Evolutionary conservation across 2,329 filamentous ascomycete genomes (phyloP).

Genomic region (Leptographium wingfieldii): DNA sequence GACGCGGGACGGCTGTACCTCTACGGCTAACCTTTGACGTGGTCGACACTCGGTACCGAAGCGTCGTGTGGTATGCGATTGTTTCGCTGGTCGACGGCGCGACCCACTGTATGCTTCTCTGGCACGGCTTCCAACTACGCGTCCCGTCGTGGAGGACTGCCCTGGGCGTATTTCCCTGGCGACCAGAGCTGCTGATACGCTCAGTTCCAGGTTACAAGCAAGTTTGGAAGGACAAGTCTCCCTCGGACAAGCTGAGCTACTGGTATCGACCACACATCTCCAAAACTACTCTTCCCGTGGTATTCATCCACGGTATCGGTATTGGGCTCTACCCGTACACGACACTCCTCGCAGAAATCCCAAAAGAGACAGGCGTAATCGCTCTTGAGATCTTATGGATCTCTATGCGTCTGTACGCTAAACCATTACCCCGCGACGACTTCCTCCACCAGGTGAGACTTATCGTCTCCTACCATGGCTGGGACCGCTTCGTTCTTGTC

Average conservation of each 20-base stretch:
- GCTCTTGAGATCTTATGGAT: slow-evolving; percentile 54
- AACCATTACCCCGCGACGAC: slow-evolving; percentile 36
- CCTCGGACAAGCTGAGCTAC: slow-evolving; percentile 42
- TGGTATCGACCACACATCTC: slow-evolving; percentile 52
- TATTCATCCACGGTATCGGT: slow-evolving; percentile 62
- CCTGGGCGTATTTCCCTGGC: no score
- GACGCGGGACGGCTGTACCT: slow-evolving; percentile 41
- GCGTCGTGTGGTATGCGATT: slow-evolving; percentile 51
- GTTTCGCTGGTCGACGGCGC: slow-evolving; percentile 41
- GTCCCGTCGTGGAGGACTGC: slow-evolving; percentile 24
- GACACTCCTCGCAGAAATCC: slow-evolving; percentile 41
- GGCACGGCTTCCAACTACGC: slow-evolving; percentile 39
- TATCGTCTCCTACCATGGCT: slow-evolving; percentile 45
- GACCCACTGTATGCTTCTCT: slow-evolving; percentile 31
- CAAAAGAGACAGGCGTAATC: slow-evolving; percentile 45
- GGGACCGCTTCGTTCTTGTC: slow-evolving; percentile 45
- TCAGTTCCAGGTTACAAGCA: slow-evolving; percentile 16
- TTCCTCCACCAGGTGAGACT: slow-evolving; percentile 42
- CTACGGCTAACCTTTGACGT: slow-evolving; percentile 55
- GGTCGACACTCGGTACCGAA: slow-evolving; percentile 47
- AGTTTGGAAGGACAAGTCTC: slow-evolving; percentile 22
- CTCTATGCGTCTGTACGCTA: slow-evolving; percentile 46
- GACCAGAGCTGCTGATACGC: no score
- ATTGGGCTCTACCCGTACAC: slow-evolving; percentile 53
- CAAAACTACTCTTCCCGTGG: slow-evolving; percentile 34